Base-by-base conservation (phyloP, 345 rosid species). In the Iberis pinnata region DNA sequence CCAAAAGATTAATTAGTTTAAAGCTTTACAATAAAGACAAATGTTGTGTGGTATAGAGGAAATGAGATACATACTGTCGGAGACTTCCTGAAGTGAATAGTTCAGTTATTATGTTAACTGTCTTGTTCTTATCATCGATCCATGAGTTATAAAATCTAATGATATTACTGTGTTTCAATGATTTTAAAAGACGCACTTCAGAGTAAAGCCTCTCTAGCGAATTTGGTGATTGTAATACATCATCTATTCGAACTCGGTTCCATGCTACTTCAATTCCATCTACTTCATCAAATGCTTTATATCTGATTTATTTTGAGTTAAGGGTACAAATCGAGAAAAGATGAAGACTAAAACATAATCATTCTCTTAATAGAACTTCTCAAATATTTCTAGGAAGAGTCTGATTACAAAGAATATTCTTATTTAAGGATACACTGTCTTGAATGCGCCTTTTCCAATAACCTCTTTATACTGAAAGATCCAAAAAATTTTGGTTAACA, bases 61-160 rank as follows among this genome's bases (percentile, higher is more conserved):
- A 39, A 47, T 24, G 42, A 73, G 1, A 52, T 36, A 76, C 95
- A 74, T 70, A 90, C 87, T 72, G 72, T 72, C 96, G 78, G 61
- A 87, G 65, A 69, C 80, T 84, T 61, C 98, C 98, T 12, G 98
- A 90, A 67, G 96, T 87, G 80, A 84, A 84, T 13, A 87, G 72
- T 78, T 90, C 98, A 5, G 98, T 87, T 52, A 90, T 90, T 79
- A 90, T 90, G 74, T 87, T 90, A 58, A 90, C 87, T 16, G 94
- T 86, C 80, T 66, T 77, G 68, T 64, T 84, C 63, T 72, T 72
- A 49, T 87, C 87, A 49, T 90, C 95, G 64, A 90, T 96, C 98
- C 98, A 90, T 25, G 83, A 90, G 69, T 79, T 24, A 44, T 63
- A 84, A 67, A 78, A 79, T 69, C 76, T 90, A 56, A 90, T 78